Conservation (phyloP, 805 yeast genomes). For the Brettanomyces custersianus region DNA sequence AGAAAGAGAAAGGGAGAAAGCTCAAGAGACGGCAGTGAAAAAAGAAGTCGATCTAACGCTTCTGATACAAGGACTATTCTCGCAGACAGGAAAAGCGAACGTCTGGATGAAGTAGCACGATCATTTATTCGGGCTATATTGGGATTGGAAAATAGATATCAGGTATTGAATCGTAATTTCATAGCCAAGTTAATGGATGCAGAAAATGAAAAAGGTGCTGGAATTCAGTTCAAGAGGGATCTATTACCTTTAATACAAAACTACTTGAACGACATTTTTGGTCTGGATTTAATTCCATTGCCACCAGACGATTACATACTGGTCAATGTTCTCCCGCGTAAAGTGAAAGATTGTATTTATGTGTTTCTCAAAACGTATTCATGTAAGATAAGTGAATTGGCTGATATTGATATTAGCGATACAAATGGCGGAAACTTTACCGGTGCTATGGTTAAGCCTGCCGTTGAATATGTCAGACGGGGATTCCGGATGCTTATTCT, state of each 20-base stretch:
- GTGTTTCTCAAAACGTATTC: conserved; percentile 8
- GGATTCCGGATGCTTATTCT: conserved; percentile 22
- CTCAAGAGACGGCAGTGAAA: not conserved
- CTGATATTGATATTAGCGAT: conserved; percentile 7
- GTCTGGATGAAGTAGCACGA: conserved; percentile 13
- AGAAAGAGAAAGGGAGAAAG: not conserved
- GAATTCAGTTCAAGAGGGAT: conserved; percentile 19
- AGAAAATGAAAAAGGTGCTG: conserved; percentile 21
- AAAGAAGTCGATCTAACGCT: not conserved
- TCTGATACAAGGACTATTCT: too few species aligned
- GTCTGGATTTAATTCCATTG: conserved; percentile 20
- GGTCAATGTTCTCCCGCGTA: conserved; percentile 13
- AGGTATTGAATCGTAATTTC: conserved; percentile 18
- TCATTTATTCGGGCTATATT: conserved; percentile 21
- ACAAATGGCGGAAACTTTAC: conserved; percentile 6
- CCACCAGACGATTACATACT: conserved; percentile 20
- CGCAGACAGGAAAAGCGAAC: conserved; percentile 5
- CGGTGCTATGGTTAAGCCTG: conserved; percentile 19
- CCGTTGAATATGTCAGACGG: conserved; percentile 12
- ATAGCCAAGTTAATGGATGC: conserved; percentile 21
- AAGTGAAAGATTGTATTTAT: conserved; percentile 16
- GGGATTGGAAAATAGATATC: conserved; percentile 21
- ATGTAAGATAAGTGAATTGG: conserved; percentile 5
- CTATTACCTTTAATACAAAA: conserved; percentile 13
- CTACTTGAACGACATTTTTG: conserved; percentile 13